Percentiles rank a stretch among this genome's conserved stretches.
Conservation (phyloP, 2,329 filamentous ascomycete genomes). For the Ceratocystis huliohia region DNA sequence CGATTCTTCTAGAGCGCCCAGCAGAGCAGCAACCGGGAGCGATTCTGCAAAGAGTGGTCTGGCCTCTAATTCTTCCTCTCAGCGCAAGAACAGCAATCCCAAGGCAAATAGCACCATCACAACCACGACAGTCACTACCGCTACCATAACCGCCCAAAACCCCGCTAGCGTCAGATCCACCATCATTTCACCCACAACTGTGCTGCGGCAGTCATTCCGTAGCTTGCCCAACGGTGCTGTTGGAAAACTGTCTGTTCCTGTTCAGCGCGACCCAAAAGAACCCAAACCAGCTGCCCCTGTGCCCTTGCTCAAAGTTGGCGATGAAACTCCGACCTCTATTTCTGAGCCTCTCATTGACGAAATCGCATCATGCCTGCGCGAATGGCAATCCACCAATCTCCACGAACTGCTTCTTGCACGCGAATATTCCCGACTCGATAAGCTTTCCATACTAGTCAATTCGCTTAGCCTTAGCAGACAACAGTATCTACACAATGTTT, state of each 20-base stretch:
- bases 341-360: conserved; percentile 92
- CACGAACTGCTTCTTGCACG: conserved; percentile 78
- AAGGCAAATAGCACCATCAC: conserved; percentile 7
- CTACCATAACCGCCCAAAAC: background rate
- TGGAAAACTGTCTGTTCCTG: conserved; percentile 35
- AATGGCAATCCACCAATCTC: conserved; percentile 96
- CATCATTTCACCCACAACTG: conserved; percentile 17
- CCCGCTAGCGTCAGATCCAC: conserved; percentile 16
- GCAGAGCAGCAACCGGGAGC: conserved; percentile 22
- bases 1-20: conserved; percentile 22
- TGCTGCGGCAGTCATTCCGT: conserved; percentile 23
- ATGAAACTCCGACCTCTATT: conserved; percentile 82
- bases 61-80: conserved; percentile 26
- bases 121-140: background rate
- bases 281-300: conserved; percentile 82
- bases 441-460: conserved; percentile 66
- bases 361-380: conserved; percentile 87
- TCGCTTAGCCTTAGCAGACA: conserved; percentile 75
- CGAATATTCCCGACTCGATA: conserved; percentile 69
- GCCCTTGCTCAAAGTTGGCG: conserved; percentile 93
- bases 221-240: conserved; percentile 32
- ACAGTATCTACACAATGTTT: conserved; percentile 85
- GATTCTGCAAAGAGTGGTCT: conserved; percentile 46
- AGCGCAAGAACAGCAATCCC: conserved; percentile 27
- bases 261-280: conserved; percentile 50